Percentiles rank a stretch among this genome's conserved stretches.
Evolutionary conservation across 106 monocot species (phyloP).

Genomic region (Dendrobium nobile): DNA sequence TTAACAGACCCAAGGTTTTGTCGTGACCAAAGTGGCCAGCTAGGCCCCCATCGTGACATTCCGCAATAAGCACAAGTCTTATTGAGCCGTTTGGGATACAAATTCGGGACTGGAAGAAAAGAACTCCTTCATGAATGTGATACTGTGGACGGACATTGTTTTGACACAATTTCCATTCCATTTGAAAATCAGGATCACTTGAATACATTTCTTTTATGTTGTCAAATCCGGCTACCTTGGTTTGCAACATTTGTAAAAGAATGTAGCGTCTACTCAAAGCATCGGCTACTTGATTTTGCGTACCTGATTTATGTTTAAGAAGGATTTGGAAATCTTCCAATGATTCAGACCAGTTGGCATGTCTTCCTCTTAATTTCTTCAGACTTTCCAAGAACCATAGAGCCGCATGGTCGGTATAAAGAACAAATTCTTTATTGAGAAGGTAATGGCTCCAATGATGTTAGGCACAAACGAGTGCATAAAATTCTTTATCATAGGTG

Average conservation of each 20-base stretch:
- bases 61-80: neutral
- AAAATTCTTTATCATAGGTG: neutral
- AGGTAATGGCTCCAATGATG: neutral
- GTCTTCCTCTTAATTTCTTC: neutral
- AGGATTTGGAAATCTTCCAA: neutral
- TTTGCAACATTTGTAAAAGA: neutral
- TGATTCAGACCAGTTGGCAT: neutral
- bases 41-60: neutral
- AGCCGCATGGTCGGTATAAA: neutral
- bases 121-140: neutral
- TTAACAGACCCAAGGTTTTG: neutral
- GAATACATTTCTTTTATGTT: neutral
- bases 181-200: neutral
- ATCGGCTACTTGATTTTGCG: neutral
- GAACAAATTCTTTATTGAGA: neutral
- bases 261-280: neutral
- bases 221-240: neutral
- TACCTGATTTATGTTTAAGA: neutral
- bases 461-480: neutral
- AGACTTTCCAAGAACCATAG: neutral
- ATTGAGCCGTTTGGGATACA: neutral
- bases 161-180: neutral
- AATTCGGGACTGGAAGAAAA: neutral
- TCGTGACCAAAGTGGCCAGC: neutral
- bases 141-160: too few species aligned